These are phyloP conservation scores for Wickerhamomyces chambardii DNA, from an alignment of 805 yeast species.

Conservation along the genomic window DNA sequence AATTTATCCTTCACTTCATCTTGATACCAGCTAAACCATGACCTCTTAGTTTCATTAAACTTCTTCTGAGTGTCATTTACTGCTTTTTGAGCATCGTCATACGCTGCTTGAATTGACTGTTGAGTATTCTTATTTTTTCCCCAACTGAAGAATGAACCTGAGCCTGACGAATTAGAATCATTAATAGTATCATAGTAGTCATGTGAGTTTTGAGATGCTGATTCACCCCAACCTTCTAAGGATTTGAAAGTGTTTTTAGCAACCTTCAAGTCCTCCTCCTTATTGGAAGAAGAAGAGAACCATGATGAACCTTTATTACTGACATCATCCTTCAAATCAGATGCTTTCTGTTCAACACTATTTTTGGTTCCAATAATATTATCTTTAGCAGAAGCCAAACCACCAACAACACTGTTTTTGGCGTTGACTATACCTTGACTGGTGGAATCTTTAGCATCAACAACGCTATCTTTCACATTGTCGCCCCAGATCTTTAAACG, in stretches of 20 bases:
- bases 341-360: conserved; percentile 2
- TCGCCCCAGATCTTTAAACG: conserved; percentile 11
- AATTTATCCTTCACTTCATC: conserved; percentile 14
- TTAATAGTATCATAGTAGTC: conserved; percentile 15
- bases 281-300: conserved; percentile 3
- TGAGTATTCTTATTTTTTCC: conserved; percentile 7
- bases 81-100: conserved; percentile 21
- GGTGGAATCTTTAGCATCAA: conserved; percentile 14
- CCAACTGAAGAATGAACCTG: conserved; percentile 4
- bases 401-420: conserved; percentile 10
- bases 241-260: conserved; percentile 23
- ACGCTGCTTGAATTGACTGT: conserved; percentile 6
- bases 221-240: conserved; percentile 38
- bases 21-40: conserved; percentile 17
- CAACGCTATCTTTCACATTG: conserved; percentile 4
- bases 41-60: conserved; percentile 22
- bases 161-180: not conserved
- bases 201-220: conserved; percentile 22
- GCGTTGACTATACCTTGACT: conserved; percentile 8
- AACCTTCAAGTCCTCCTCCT: conserved; percentile 7
- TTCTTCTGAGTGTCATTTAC: conserved; percentile 24
- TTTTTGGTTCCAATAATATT: conserved; percentile 3
- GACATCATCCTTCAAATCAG: conserved; percentile 4
- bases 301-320: conserved; percentile 4
- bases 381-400: conserved; percentile 7